Evolutionary conservation across 2,329 filamentous ascomycete species (phyloP).

Genomic region (Lachnellula suecica): DNA sequence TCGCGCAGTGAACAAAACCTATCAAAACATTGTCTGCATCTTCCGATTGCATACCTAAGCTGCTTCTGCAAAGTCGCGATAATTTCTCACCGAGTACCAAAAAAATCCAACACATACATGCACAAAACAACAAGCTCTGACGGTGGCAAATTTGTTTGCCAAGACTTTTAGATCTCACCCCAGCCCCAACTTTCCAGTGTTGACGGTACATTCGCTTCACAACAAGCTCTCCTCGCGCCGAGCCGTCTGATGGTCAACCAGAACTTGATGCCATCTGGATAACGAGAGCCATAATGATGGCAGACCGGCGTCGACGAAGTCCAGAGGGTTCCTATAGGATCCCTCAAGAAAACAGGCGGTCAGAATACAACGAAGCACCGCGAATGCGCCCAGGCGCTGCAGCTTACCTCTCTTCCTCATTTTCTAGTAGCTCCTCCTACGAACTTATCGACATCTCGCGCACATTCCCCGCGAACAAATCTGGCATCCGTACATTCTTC

Average conservation of each 20-base stretch:
- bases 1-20: not conserved
- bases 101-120: not conserved
- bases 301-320: slow-evolving; percentile 26
- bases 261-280: slow-evolving; percentile 6
- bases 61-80: not conserved
- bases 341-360: slow-evolving; percentile 12
- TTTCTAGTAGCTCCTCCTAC: slow-evolving; percentile 44
- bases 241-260: slow-evolving; percentile 5
- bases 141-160: not conserved
- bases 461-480: slow-evolving; percentile 45
- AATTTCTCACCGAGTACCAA: not conserved
- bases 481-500: slow-evolving; percentile 62
- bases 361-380: slow-evolving; percentile 19
- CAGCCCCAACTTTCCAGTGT: not conserved
- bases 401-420: slow-evolving; percentile 22
- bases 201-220: slow-evolving; percentile 16
- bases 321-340: slow-evolving; percentile 19
- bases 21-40: not conserved
- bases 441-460: slow-evolving; percentile 62
- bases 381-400: slow-evolving; percentile 19
- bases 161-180: not conserved
- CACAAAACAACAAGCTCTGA: not conserved
- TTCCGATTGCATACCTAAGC: not conserved
- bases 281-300: slow-evolving; percentile 25
- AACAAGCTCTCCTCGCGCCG: slow-evolving; percentile 27